Percentiles rank a stretch among this genome's conserved stretches.
Evolutionary conservation across 768 basidiomycete species (phyloP).

Genomic region (Suillus weaverae): DNA sequence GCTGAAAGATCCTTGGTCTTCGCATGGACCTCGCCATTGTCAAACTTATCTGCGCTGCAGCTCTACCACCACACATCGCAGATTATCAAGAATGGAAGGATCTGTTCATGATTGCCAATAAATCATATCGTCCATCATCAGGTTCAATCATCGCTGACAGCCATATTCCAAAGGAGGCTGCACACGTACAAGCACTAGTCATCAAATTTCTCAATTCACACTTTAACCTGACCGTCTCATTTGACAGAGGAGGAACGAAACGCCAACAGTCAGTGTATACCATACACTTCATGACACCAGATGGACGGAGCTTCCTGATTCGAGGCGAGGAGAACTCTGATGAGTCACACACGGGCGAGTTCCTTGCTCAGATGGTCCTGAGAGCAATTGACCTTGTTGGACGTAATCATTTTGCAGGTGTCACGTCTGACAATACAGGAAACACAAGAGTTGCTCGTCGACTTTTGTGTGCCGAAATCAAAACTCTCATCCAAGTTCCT

Average conservation of each 20-base stretch:
- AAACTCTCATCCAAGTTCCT: too few species aligned
- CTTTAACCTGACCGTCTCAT: too few species aligned
- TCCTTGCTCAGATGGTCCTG: not conserved
- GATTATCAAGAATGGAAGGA: conserved; percentile 5
- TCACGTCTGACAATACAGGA: not conserved
- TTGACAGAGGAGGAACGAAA: too few species aligned
- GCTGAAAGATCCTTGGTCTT: not conserved
- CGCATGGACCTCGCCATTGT: not conserved
- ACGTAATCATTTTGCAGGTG: not conserved
- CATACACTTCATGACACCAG: too few species aligned
- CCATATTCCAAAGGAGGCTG: conserved; percentile 15
- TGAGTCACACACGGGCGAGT: not conserved
- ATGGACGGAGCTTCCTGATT: too few species aligned
- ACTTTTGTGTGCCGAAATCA: not conserved
- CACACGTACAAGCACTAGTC: not conserved
- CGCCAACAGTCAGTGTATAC: too few species aligned
- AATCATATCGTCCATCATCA: not conserved
- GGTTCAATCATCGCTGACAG: not conserved
- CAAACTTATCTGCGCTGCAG: not conserved
- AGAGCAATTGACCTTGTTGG: not conserved
- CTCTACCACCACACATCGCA: too few species aligned
- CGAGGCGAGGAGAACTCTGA: too few species aligned
- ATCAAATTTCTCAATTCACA: too few species aligned
- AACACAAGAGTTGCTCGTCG: not conserved
- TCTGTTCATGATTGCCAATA: not conserved